These are phyloP conservation scores for Sugiyamaella paludigena DNA, from an alignment of 1,139 yeast genomes.

Conservation along the genomic window DNA sequence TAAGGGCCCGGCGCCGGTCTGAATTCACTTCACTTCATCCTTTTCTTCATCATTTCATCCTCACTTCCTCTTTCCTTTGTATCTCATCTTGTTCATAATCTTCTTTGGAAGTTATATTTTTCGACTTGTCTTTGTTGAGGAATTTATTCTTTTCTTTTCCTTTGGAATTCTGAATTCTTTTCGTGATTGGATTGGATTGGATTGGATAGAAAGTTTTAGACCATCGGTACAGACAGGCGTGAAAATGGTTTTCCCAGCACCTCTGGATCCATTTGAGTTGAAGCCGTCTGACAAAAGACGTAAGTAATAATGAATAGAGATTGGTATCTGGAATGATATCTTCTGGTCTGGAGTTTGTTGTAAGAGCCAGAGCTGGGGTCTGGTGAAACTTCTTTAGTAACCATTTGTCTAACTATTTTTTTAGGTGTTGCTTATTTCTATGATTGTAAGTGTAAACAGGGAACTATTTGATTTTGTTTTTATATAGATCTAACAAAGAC, in stretches of 20 bases:
- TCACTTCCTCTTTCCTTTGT: too few species aligned
- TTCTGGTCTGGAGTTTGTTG: too few species aligned
- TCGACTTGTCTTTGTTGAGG: too few species aligned
- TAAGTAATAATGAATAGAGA: conserved; percentile 28
- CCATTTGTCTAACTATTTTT: background rate
- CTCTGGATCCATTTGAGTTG: conserved; percentile 59
- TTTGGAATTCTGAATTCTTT: too few species aligned
- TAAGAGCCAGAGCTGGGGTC: too few species aligned
- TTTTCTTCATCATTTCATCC: too few species aligned
- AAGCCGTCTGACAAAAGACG: conserved; percentile 58
- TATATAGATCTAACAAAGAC: background rate
- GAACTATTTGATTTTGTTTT: background rate
- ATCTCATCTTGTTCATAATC: too few species aligned
- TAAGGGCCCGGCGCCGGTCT: too few species aligned
- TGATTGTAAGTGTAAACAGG: conserved; percentile 38
- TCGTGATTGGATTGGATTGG: background rate
- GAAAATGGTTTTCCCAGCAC: conserved; percentile 35
- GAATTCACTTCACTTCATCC: too few species aligned
- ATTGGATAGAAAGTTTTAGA: background rate
- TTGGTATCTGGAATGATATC: too few species aligned
- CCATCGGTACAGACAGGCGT: conserved; percentile 13
- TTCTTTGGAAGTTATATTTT: too few species aligned
- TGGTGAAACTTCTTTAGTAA: background rate
- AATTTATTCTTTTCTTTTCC: too few species aligned
- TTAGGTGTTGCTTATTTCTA: conserved; percentile 61